Base-by-base conservation (phyloP, 1,284 basidiomycete species). In the Chondrostereum purpureum region DNA sequence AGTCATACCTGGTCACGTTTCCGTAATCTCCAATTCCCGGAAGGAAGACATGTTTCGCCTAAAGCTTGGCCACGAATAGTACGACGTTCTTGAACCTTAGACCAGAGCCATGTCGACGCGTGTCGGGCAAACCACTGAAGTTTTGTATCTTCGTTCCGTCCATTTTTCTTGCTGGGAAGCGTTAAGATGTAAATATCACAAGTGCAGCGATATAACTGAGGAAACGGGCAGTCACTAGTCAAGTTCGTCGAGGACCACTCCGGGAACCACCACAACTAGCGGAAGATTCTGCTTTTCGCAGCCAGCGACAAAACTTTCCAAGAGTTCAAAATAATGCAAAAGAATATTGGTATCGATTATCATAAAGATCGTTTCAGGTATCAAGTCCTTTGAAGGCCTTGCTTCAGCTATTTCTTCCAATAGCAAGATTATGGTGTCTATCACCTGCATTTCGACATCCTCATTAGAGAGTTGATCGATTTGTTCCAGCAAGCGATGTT, bases 331-430 rank as follows among this genome's bases (percentile, higher is more conserved):
- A 53, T 78, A 69, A 55, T 80, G 72, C 22, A 88, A 62, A 13
- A 88, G 64, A 48, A 88, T 73, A 54, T 88, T 88, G 19, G 85
- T 88, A 57, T 88, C 85, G 24, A 86, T 56, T 14, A 88, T 73
- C 36, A 88, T 55, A 52, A 73, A 75, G 12, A 66, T 61, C 44
- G 59, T 55, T 47, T 58, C 59, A 51, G 72, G 69, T 5, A 63
- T 60, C 17, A 66, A 49, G 21, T 70, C 66, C 4, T 62, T 64
- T 72, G 77, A 24, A n/a, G n/a, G n/a, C 27, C 27, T 43, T 34
- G 46, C 44, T 33, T 16, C 46, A 19, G 18, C 16, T 24, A 20
- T 42, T 31, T n/a, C 27, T 36, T 20, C 19, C 34, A 33, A 33
- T 39, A 48, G 37, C 5, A 12, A 37, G 27, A 14, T 40, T 18